Percentiles rank a stretch among this genome's conserved stretches.
Evolutionary conservation across 176 grass and related monocot genomes (phyloP).

Genomic region (Carex kokanica): DNA sequence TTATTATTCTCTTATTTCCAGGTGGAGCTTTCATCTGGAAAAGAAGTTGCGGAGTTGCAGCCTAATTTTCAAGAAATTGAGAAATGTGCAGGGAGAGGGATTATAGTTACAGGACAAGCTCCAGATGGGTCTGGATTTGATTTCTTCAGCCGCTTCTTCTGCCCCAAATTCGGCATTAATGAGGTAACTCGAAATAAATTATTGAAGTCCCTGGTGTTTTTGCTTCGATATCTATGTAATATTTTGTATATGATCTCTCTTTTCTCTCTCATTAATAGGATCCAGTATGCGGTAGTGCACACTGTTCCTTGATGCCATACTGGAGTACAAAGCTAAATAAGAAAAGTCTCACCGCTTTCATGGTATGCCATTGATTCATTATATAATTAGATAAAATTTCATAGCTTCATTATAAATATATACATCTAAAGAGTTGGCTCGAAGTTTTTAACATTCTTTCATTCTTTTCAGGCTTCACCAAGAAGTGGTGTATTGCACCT

Average conservation of each 20-base stretch:
- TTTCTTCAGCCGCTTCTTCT: slow-evolving; percentile 65
- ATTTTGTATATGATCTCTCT: background rate
- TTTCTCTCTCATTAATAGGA: slow-evolving; percentile 34
- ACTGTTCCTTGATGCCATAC: slow-evolving; percentile 64
- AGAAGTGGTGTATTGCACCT: slow-evolving; percentile 56
- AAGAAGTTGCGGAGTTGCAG: slow-evolving; percentile 49
- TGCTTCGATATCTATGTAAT: background rate
- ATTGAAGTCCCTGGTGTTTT: background rate
- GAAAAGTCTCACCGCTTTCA: slow-evolving; percentile 47
- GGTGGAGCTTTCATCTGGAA: slow-evolving; percentile 73
- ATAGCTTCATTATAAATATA: no score
- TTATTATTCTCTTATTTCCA: slow-evolving; percentile 26
- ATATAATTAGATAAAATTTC: background rate
- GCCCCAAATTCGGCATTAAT: slow-evolving; percentile 54
- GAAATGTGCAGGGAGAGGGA: slow-evolving; percentile 37
- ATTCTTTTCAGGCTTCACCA: slow-evolving; percentile 44
- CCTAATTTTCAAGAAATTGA: slow-evolving; percentile 56
- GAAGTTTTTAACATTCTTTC: background rate
- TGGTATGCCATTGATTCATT: slow-evolving; percentile 31
- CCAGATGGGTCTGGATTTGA: slow-evolving; percentile 64
- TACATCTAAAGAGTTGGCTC: background rate
- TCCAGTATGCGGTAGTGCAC: slow-evolving; percentile 64
- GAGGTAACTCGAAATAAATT: slow-evolving; percentile 47
- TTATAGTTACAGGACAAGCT: slow-evolving; percentile 60
- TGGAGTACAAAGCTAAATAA: slow-evolving; percentile 72